Evolutionary conservation across 257 asterid species (phyloP), one percentile per base, ranked within the genome.

Genomic region (Jasminum sambac): DNA sequence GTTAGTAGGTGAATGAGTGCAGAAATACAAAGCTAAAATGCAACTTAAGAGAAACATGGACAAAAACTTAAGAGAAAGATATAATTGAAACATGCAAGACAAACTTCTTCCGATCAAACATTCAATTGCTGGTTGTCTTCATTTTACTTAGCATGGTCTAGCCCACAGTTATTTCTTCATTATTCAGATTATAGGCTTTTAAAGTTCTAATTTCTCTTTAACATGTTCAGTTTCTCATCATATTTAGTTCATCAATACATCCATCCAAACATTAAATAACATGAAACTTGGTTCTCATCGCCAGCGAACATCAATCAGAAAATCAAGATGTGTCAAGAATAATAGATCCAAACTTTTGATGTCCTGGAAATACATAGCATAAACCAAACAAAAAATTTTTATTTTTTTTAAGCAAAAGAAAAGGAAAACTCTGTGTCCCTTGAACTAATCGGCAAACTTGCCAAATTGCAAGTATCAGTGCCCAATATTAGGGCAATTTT

Each of bases 361-460:
- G 4, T 50, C 25, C 8, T 50, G 59, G 25, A 50, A 50, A n/a
- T 50, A 48, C 58, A 48, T 48, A 16, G n/a, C 24, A 50, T 50
- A 6, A 50, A 7, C n/a, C 25, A 17, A 50, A 50, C 19, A n/a
- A 50, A 50, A 50, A 50, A 19, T 50, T 50, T 1, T 16, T 17
- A 50, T 17, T 2, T 50, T 16, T 5, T 50, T 50, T n/a, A 6
- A 1, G 19, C 8, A 17, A 17, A 50, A 50, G 59, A 11, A 50
- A 50, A 50, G 59, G 7, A n/a, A 50, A 50, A 50, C n/a, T 6
- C 59, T 11, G 19, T 50, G n/a, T 50, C 2, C 17, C 25, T 24
- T 76, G 64, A 37, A 52, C 68, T 72, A 64, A 25, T 60, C 36
- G 58, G 48, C 69, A 64, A 64, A 52, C 40, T 43, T 34, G 34